Percentiles rank a stretch among this genome's conserved stretches.
Evolutionary conservation across 2,329 filamentous ascomycete genomes (phyloP).

Genomic region (Neonectria sp.): DNA sequence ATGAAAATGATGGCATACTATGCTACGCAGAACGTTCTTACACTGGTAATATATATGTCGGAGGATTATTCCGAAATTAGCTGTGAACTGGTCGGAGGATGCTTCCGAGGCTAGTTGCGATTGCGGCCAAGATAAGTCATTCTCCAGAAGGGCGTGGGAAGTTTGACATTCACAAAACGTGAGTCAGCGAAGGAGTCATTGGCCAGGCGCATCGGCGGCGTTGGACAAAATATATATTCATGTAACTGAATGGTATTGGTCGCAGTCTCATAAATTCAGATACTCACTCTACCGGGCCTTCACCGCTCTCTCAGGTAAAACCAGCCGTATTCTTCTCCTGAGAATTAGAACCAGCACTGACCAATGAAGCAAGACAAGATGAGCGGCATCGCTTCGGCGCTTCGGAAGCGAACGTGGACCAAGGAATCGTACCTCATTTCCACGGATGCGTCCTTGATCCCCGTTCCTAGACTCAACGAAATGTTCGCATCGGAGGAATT

Average conservation of each 20-base stretch:
- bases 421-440: constrained; percentile 25
- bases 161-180: neutral
- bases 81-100: neutral
- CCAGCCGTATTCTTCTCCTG: neutral
- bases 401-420: constrained; percentile 19
- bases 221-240: constrained; percentile 1
- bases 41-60: neutral
- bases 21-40: neutral
- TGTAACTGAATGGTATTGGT: neutral
- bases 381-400: constrained; percentile 19
- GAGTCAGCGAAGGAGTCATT: neutral
- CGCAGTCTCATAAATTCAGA: neutral
- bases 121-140: neutral
- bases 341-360: neutral
- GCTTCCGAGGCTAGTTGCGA: neutral
- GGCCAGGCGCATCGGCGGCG: too few species aligned
- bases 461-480: constrained; percentile 57
- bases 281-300: neutral
- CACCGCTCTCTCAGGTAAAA: too few species aligned
- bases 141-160: neutral
- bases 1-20: neutral
- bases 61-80: neutral
- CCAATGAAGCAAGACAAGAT: constrained; percentile 4
- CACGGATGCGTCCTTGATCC: constrained; percentile 22
- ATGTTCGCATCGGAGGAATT: constrained; percentile 66